Conservation (phyloP, 1,139 yeast genomes). For the Suhomyces maxii region DNA sequence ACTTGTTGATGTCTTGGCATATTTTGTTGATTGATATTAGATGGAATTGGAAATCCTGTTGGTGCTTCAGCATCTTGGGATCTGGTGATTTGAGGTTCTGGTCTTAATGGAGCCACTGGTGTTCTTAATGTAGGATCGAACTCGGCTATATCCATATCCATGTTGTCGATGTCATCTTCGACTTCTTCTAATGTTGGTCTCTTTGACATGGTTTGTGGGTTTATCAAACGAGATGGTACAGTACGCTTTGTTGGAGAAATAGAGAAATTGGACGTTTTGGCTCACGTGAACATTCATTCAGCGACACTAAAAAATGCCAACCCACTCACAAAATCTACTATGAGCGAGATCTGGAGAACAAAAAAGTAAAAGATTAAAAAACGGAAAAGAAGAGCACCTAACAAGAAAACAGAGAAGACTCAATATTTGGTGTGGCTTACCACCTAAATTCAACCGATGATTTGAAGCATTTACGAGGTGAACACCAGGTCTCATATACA, state of each 20-base stretch:
- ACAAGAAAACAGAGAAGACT: too few relatives aligned
- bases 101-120: conserved; percentile 66
- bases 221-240: too few relatives aligned
- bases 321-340: too few relatives aligned
- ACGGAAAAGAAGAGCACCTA: too few relatives aligned
- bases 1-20: conserved; percentile 7
- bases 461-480: too few relatives aligned
- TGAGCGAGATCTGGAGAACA: too few relatives aligned
- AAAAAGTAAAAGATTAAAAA: too few relatives aligned
- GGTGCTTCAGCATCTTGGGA: conserved; percentile 50
- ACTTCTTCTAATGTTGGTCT: conserved; percentile 85
- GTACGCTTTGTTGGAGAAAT: neutral
- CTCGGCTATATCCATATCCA: conserved; percentile 92
- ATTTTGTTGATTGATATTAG: conserved; percentile 17
- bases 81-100: conserved; percentile 57
- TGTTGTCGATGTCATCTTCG: conserved; percentile 82
- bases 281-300: conserved; percentile 1
- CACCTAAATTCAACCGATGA: too few relatives aligned
- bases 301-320: neutral
- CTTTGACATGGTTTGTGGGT: conserved; percentile 32
- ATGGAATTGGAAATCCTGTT: conserved; percentile 20
- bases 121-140: conserved; percentile 74
- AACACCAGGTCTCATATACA: too few relatives aligned
- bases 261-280: neutral
- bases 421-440: too few relatives aligned